Evolutionary conservation across 1,284 basidiomycete genomes (phyloP).

Genomic region (Ustilago sp.): DNA sequence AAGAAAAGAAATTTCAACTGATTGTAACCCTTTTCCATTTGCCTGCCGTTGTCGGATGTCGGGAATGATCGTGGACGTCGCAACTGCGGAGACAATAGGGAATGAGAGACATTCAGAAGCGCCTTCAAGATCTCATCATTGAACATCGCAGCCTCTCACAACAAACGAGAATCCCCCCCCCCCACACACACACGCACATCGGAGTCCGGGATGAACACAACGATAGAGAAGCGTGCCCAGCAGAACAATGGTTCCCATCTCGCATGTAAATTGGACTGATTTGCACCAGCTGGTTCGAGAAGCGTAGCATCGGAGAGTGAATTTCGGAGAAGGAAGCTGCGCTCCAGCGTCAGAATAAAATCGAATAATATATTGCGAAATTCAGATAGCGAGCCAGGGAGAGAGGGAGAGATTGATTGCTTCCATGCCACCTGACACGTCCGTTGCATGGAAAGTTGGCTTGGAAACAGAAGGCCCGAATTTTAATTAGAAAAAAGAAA

Average conservation of each 20-base stretch:
- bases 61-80: neutral
- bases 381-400: too few species aligned
- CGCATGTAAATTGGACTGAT: neutral
- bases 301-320: slow-evolving; percentile 1
- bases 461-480: too few species aligned
- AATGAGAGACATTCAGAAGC: too few species aligned
- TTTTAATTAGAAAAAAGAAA: neutral
- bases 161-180: too few species aligned
- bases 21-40: neutral
- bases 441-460: neutral
- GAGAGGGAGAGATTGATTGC: too few species aligned
- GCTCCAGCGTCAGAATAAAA: neutral
- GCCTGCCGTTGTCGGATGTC: neutral
- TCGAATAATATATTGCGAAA: neutral
- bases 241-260: neutral
- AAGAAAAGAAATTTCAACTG: neutral
- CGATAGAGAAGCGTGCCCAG: neutral
- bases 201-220: neutral
- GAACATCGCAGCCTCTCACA: too few species aligned
- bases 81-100: slow-evolving; percentile 1
- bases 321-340: neutral
- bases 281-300: slow-evolving; percentile 5
- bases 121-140: too few species aligned
- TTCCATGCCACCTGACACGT: neutral
- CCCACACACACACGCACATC: neutral